Evolutionary conservation across 768 basidiomycete genomes (phyloP).

Genomic region (Wakefieldia striispora): DNA sequence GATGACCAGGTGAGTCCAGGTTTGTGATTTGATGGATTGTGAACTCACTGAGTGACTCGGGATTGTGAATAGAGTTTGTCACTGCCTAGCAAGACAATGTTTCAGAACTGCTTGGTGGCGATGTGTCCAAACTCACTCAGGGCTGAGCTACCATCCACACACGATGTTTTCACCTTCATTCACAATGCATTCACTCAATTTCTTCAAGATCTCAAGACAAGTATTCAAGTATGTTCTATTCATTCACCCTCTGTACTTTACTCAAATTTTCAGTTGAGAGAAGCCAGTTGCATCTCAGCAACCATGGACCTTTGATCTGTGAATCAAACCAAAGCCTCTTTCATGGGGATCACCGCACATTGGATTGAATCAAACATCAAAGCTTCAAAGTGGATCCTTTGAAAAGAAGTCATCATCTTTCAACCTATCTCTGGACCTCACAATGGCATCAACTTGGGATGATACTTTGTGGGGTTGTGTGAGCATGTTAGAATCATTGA

Average conservation of each 20-base stretch:
- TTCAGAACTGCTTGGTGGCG: conserved; percentile 17
- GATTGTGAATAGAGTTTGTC: no score
- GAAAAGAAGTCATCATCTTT: conserved; percentile 24
- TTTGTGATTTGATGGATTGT: no score
- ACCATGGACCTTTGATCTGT: conserved; percentile 18
- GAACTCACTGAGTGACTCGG: no score
- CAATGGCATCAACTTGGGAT: conserved; percentile 26
- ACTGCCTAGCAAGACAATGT: conserved; percentile 9
- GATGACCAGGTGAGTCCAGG: no score
- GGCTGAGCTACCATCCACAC: conserved; percentile 17
- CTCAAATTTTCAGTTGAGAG: background rate
- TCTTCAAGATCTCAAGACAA: conserved; percentile 1
- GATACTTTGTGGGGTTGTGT: conserved; percentile 23
- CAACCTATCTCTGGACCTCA: conserved; percentile 21
- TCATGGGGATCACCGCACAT: conserved; percentile 19
- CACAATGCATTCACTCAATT: conserved; percentile 15
- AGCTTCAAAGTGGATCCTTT: conserved; percentile 17
- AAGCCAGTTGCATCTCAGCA: conserved; percentile 7
- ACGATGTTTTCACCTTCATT: conserved; percentile 15
- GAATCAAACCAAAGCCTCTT: conserved; percentile 19
- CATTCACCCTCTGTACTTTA: no score
- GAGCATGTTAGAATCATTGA: conserved; percentile 27
- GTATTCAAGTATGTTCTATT: conserved; percentile 14
- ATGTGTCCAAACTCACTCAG: no score
- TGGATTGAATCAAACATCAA: conserved; percentile 17